Evolutionary conservation across 192 early-diverging fungal species (phyloP).

Genomic region (Phlyctochytrium bullatum): DNA sequence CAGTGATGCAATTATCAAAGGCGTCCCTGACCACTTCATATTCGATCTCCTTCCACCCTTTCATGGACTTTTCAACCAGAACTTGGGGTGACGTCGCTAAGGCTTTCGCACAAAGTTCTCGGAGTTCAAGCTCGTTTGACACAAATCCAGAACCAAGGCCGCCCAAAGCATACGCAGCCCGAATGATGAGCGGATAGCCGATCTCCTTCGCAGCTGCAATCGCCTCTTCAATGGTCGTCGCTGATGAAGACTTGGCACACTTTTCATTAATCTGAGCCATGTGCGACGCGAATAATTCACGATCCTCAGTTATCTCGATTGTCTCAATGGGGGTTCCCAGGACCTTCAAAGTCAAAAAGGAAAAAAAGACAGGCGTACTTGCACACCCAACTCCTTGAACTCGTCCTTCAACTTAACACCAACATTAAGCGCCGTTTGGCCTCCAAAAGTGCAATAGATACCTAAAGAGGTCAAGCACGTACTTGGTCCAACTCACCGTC

Average conservation of each 20-base stretch:
- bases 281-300: slow-evolving; percentile 86
- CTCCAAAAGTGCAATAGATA: slow-evolving; percentile 98
- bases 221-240: slow-evolving; percentile 80
- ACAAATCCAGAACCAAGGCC: slow-evolving; percentile 98
- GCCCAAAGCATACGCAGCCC: slow-evolving; percentile 94
- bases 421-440: slow-evolving; percentile 96
- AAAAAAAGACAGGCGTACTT: slow-evolving; percentile 37
- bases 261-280: slow-evolving; percentile 87
- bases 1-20: slow-evolving; percentile 96
- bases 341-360: slow-evolving; percentile 34
- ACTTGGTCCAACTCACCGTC: slow-evolving; percentile 60
- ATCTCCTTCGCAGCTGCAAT: slow-evolving; percentile 80
- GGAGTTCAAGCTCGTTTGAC: slow-evolving; percentile 78
- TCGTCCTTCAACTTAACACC: slow-evolving; percentile 93
- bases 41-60: slow-evolving; percentile 99
- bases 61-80: slow-evolving; percentile 94
- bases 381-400: slow-evolving; percentile 85
- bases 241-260: slow-evolving; percentile 85
- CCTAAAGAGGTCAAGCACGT: slow-evolving; percentile 7
- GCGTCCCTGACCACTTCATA: slow-evolving; percentile 97
- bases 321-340: slow-evolving; percentile 94
- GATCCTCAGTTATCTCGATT: slow-evolving; percentile 96
- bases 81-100: slow-evolving; percentile 94
- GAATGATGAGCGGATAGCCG: slow-evolving; percentile 94
- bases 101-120: slow-evolving; percentile 76